Conservation (phyloP, 139 green algal species). For the Coelastrella sp. region DNA sequence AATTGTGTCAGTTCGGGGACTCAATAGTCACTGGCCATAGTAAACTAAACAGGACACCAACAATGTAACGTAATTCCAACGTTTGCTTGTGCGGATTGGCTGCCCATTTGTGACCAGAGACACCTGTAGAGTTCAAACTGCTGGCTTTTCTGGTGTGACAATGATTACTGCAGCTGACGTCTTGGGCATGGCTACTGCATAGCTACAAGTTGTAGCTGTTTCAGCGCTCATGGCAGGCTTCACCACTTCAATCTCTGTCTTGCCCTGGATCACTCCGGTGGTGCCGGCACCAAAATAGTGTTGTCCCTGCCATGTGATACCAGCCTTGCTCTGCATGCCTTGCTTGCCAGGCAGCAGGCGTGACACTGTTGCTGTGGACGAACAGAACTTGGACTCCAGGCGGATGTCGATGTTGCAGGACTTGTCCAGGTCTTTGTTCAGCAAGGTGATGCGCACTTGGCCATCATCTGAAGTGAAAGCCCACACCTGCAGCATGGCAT, state of each 20-base stretch:
- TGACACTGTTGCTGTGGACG: background rate
- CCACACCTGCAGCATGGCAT: constrained; percentile 17
- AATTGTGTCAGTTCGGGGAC: too few relatives aligned
- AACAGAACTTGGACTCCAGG: constrained; percentile 11
- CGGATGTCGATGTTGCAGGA: constrained; percentile 35
- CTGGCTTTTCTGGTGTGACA: background rate
- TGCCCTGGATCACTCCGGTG: background rate
- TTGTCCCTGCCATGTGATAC: constrained; percentile 38
- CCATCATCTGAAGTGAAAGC: background rate
- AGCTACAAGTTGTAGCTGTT: background rate
- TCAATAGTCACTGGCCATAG: too few relatives aligned
- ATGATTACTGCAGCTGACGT: background rate
- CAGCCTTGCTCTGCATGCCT: constrained; percentile 29
- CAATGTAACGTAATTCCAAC: too few relatives aligned
- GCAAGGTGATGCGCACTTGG: constrained; percentile 28
- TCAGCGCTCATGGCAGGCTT: background rate
- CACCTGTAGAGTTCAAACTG: background rate
- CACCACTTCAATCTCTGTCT: background rate
- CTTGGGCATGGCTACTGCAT: background rate
- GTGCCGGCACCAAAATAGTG: constrained; percentile 2
- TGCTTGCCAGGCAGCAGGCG: constrained; percentile 28
- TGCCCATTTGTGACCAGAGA: too few relatives aligned
- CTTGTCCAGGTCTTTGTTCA: constrained; percentile 45
- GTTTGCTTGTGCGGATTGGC: too few relatives aligned
- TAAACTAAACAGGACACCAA: too few relatives aligned